Conservation (phyloP, 2,329 filamentous ascomycete genomes). For the Penicillium sp. region DNA sequence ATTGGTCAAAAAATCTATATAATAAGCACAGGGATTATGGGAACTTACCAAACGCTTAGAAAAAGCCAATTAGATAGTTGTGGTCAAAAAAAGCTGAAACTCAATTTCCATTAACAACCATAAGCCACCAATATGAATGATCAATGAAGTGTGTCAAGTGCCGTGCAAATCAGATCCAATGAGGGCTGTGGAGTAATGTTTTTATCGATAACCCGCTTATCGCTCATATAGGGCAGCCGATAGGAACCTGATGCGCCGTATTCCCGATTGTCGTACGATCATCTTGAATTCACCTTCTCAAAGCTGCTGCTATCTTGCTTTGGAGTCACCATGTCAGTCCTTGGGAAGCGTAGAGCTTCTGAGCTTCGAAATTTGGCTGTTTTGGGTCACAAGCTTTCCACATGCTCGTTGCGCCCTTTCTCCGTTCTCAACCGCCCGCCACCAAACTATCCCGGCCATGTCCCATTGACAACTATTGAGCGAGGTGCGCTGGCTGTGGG, state of each 20-base stretch:
- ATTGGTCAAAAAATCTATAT: not conserved
- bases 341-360: conserved; percentile 21
- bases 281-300: not conserved
- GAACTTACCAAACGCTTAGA: not conserved
- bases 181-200: not conserved
- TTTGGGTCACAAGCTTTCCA: conserved; percentile 5
- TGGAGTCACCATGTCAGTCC: conserved; percentile 29
- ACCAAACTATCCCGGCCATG: conserved; percentile 88
- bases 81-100: not conserved
- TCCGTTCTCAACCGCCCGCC: conserved; percentile 81
- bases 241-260: not conserved
- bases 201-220: conserved; percentile 19
- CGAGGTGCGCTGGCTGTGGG: conserved; percentile 67
- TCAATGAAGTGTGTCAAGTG: not conserved
- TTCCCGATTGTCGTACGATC: conserved; percentile 21
- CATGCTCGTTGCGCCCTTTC: conserved; percentile 55
- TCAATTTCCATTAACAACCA: not conserved
- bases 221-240: not conserved
- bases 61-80: not conserved
- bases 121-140: not conserved
- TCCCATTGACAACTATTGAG: conserved; percentile 79
- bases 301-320: not conserved
- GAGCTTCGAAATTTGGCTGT: conserved; percentile 14
- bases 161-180: not conserved
- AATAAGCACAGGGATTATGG: not conserved